A percentile compares a stretch with the other conserved stretches of the same genome.
phyloP scores from a whole-genome alignment of 345 rosid species.

The Atalantia buxifolia region DNA sequence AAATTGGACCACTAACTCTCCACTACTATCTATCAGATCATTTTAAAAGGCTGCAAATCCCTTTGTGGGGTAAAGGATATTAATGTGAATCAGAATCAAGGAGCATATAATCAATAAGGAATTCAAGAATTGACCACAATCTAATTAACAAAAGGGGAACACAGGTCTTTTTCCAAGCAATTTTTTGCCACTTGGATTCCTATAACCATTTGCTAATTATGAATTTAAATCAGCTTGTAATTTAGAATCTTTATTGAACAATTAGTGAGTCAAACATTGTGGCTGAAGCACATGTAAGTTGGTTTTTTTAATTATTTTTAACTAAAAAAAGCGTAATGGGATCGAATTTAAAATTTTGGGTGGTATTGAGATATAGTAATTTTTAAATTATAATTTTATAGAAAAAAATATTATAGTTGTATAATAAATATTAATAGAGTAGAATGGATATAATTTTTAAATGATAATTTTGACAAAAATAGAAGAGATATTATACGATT shows the following conservation, averaged over 20 bases:
- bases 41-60: neutral
- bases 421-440: too few relatives aligned
- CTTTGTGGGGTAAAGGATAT: neutral
- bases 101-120: neutral
- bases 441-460: too few relatives aligned
- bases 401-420: too few relatives aligned
- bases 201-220: neutral
- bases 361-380: too few relatives aligned
- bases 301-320: too few relatives aligned
- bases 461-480: too few relatives aligned
- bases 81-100: neutral
- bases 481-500: too few relatives aligned
- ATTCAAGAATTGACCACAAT: neutral
- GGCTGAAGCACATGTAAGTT: neutral
- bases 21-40: neutral
- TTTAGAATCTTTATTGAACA: neutral
- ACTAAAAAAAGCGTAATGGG: too few relatives aligned
- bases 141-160: neutral
- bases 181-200: neutral
- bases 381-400: too few relatives aligned
- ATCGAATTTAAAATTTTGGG: too few relatives aligned
- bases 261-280: constrained; percentile 8
- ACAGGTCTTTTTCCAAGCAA: neutral
- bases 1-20: constrained; percentile 8
- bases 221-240: too few relatives aligned